Percentiles rank a stretch among this genome's conserved stretches.
These are phyloP conservation scores for Basidioascus undulatus DNA, from an alignment of 768 basidiomycete genomes.

Conservation along the genomic window DNA sequence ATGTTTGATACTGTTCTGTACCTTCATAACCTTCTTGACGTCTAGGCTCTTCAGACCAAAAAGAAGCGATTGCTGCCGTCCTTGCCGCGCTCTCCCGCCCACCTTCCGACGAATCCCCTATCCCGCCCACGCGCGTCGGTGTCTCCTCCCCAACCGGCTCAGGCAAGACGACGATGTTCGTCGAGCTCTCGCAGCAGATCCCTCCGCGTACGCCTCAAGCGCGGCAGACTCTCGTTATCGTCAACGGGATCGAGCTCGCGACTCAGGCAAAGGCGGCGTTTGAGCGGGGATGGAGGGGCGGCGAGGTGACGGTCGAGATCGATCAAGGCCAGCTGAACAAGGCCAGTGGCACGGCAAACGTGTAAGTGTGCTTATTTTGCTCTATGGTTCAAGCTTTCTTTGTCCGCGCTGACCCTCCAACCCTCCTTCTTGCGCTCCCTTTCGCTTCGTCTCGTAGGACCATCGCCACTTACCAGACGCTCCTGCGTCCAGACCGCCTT, in stretches of 20 bases:
- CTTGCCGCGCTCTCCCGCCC: too few relatives aligned
- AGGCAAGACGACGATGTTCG: conserved; percentile 77
- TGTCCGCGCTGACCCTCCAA: neutral
- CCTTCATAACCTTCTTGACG: too few relatives aligned
- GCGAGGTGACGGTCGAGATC: conserved; percentile 38
- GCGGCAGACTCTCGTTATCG: conserved; percentile 48
- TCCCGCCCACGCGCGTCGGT: too few relatives aligned
- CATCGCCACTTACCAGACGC: conserved; percentile 28
- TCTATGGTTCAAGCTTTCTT: neutral
- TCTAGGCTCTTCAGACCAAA: too few relatives aligned
- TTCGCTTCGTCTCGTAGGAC: conserved; percentile 12
- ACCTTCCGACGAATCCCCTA: too few relatives aligned
- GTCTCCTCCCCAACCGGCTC: too few relatives aligned
- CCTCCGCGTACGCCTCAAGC: conserved; percentile 25
- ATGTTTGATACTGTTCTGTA: too few relatives aligned
- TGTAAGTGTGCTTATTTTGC: conserved; percentile 48
- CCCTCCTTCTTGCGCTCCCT: neutral
- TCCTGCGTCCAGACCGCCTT: conserved; percentile 36
- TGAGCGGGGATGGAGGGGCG: neutral
- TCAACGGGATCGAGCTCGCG: conserved; percentile 74
- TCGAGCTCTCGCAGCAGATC: conserved; percentile 41
- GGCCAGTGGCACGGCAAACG: conserved; percentile 59
- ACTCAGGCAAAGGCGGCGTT: conserved; percentile 31
- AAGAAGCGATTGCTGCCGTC: too few relatives aligned
- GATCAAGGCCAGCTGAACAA: conserved; percentile 59